These are phyloP conservation scores for Trypanosoma melophagium DNA, from an alignment of 208 protist genomes.

Conservation along the genomic window DNA sequence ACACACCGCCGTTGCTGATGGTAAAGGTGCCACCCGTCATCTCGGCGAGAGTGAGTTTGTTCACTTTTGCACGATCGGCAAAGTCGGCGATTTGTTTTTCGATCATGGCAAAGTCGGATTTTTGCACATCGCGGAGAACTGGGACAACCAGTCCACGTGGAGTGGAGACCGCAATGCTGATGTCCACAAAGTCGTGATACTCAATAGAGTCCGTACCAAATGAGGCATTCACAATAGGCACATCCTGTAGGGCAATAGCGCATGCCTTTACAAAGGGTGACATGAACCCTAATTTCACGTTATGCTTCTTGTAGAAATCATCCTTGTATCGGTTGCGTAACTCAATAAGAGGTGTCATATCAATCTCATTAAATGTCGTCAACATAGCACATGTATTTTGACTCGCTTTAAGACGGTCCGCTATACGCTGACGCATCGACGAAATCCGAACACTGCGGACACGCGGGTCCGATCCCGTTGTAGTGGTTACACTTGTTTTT, in stretches of 20 bases:
- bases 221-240: slow-evolving; percentile 96
- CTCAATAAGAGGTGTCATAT: slow-evolving; percentile 95
- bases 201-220: slow-evolving; percentile 96
- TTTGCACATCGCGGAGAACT: slow-evolving; percentile 96
- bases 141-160: slow-evolving; percentile 97
- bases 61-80: slow-evolving; percentile 87
- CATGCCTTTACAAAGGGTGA: slow-evolving; percentile 97
- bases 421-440: slow-evolving; percentile 95
- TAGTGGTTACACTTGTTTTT: slow-evolving; percentile 8
- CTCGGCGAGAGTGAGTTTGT: slow-evolving; percentile 95
- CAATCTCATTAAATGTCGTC: slow-evolving; percentile 99
- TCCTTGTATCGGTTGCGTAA: slow-evolving; percentile 98
- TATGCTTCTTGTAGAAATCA: slow-evolving; percentile 96
- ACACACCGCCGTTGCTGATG: slow-evolving; percentile 99
- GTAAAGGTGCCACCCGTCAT: slow-evolving; percentile 99
- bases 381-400: slow-evolving; percentile 99
- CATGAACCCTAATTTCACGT: slow-evolving; percentile 99
- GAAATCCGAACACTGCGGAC: slow-evolving; percentile 90
- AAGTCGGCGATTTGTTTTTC: slow-evolving; percentile 94
- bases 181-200: slow-evolving; percentile 98
- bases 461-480: slow-evolving; percentile 65
- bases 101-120: slow-evolving; percentile 95
- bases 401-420: slow-evolving; percentile 97
- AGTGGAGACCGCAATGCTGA: slow-evolving; percentile 97
- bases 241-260: slow-evolving; percentile 93